These are phyloP conservation scores for Hirschioporus abietinus DNA, from an alignment of 768 basidiomycete genomes.

Conservation along the genomic window DNA sequence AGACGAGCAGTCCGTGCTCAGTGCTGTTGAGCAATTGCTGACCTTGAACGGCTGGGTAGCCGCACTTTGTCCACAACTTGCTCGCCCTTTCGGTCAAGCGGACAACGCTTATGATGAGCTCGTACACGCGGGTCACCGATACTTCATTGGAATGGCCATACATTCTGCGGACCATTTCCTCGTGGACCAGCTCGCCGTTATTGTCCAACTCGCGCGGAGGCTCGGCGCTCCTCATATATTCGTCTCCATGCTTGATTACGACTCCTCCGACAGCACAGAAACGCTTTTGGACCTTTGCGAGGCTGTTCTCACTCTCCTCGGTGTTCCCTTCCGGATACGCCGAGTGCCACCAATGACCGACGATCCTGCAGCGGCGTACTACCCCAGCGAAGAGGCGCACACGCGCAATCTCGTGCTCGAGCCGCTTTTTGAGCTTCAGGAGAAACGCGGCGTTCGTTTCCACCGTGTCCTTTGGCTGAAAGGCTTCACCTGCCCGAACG, in stretches of 20 bases:
- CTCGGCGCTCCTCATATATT: conserved; percentile 88
- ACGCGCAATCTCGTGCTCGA: conserved; percentile 91
- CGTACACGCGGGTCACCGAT: conserved; percentile 74
- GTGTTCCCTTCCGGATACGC: conserved; percentile 88
- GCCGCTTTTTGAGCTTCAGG: conserved; percentile 77
- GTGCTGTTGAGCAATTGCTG: conserved; percentile 89
- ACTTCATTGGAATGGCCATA: conserved; percentile 92
- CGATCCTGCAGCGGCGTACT: conserved; percentile 85
- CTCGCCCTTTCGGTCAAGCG: conserved; percentile 93
- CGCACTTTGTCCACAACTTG: conserved; percentile 87
- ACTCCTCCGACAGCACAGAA: conserved; percentile 91
- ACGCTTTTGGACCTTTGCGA: conserved; percentile 94
- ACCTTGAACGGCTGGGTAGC: conserved; percentile 98
- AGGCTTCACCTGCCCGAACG: conserved; percentile 98
- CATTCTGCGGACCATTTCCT: conserved; percentile 99
- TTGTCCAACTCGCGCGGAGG: conserved; percentile 90
- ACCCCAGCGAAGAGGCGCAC: conserved; percentile 92
- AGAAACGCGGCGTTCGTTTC: conserved; percentile 77
- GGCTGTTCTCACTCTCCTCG: conserved; percentile 87
- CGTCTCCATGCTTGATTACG: conserved; percentile 97
- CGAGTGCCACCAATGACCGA: conserved; percentile 91
- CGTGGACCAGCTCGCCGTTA: conserved; percentile 96
- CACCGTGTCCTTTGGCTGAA: conserved; percentile 95
- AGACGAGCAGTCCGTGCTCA: conserved; percentile 86
- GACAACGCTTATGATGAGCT: conserved; percentile 89